These are phyloP conservation scores for Pseudogymnoascus sp. DNA, from an alignment of 2,329 filamentous ascomycete genomes.

Conservation along the genomic window DNA sequence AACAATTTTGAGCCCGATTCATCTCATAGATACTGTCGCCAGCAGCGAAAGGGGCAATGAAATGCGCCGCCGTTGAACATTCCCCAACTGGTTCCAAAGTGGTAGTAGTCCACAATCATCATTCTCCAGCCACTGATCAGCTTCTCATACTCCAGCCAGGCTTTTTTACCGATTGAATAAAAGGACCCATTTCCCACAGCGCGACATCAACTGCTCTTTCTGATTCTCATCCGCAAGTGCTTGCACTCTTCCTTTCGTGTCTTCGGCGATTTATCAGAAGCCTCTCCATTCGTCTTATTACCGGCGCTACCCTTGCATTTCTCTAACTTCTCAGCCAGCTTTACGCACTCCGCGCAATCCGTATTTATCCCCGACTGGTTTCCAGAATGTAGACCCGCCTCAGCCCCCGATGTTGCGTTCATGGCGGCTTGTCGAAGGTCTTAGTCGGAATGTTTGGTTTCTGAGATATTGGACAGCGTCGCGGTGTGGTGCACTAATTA, in stretches of 20 bases:
- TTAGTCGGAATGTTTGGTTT: not conserved
- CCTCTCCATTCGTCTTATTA: not conserved
- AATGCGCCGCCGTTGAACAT: not conserved
- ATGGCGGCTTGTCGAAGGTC: not conserved
- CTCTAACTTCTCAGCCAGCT: conserved; percentile 10
- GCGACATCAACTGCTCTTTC: not conserved
- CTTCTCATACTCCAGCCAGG: not conserved
- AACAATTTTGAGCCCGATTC: not conserved
- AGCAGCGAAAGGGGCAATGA: not conserved
- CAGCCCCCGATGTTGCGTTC: not conserved
- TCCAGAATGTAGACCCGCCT: not conserved
- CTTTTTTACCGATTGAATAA: not conserved
- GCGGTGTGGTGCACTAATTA: not conserved
- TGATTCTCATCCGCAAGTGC: not conserved
- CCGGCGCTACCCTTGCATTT: not conserved
- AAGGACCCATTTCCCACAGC: not conserved
- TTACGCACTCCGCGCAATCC: conserved; percentile 29
- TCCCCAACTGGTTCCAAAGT: not conserved
- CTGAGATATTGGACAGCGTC: not conserved
- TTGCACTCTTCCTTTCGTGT: not conserved
- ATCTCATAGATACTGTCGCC: not conserved
- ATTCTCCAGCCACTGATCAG: not conserved
- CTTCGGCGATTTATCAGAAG: not conserved
- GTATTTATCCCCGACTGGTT: not conserved
- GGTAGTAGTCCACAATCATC: not conserved